These are phyloP conservation scores for Haplosporangium sp. DNA, from an alignment of 371 early-diverging fungal species.

Conservation along the genomic window DNA sequence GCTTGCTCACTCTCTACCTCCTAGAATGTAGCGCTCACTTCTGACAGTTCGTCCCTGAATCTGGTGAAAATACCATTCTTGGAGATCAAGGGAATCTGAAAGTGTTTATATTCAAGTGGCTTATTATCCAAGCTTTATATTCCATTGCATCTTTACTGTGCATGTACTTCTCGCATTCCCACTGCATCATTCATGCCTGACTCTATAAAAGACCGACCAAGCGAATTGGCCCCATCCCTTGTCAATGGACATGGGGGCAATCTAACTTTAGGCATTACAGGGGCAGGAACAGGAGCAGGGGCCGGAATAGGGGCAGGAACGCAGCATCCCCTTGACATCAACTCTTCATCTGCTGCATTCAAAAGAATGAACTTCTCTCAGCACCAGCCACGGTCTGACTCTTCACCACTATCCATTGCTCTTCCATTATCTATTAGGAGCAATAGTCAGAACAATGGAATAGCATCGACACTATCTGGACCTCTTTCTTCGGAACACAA, in stretches of 20 bases:
- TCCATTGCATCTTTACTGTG: neutral
- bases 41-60: neutral
- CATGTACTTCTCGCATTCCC: neutral
- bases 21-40: neutral
- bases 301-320: slow-evolving; percentile 1
- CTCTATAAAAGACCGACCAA: slow-evolving; percentile 25
- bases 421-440: slow-evolving; percentile 19
- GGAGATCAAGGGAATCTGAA: neutral
- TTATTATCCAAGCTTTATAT: neutral
- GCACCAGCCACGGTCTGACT: slow-evolving; percentile 8
- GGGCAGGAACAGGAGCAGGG: too few relatives aligned
- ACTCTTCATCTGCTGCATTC: slow-evolving; percentile 15
- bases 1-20: neutral
- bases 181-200: slow-evolving; percentile 24
- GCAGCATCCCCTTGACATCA: neutral
- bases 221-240: slow-evolving; percentile 19
- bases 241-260: slow-evolving; percentile 5
- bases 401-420: slow-evolving; percentile 29
- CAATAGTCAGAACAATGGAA: slow-evolving; percentile 3
- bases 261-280: neutral
- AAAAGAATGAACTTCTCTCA: slow-evolving; percentile 17
- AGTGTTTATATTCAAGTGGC: neutral
- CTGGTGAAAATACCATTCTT: neutral
- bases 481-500: slow-evolving; percentile 21
- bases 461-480: neutral